Conservation (phyloP, 495 filamentous ascomycete genomes). For the Penicillium tannophilum region DNA sequence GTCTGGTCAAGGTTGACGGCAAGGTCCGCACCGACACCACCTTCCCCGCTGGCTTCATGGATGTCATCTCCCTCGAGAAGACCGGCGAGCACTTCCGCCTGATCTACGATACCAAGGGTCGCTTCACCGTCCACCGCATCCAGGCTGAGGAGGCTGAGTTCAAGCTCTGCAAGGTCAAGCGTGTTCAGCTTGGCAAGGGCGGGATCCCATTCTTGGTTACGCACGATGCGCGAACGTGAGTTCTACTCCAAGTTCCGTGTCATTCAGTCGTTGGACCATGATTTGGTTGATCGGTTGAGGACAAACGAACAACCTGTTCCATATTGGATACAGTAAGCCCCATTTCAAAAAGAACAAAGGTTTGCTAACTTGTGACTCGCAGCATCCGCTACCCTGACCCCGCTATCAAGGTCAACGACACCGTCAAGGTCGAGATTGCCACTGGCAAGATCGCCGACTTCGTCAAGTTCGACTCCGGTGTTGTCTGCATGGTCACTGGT, state of each 20-base stretch:
- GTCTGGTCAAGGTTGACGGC: constrained; percentile 98
- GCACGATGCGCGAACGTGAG: constrained; percentile 99
- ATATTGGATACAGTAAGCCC: constrained; percentile 41
- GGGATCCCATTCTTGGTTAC: constrained; percentile 99
- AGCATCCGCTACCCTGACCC: constrained; percentile 99
- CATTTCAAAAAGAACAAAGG: constrained; percentile 24
- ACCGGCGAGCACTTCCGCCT: constrained; percentile 99
- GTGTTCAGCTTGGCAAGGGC: constrained; percentile 97
- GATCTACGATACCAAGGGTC: constrained; percentile 99
- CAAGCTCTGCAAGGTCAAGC: constrained; percentile 99
- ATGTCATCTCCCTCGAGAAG: constrained; percentile 99
- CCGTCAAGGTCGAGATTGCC: constrained; percentile 95
- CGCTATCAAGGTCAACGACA: constrained; percentile 98
- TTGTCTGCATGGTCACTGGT: constrained; percentile 96
- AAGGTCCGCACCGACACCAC: constrained; percentile 99
- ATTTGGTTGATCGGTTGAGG: constrained; percentile 76
- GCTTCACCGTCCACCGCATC: constrained; percentile 99
- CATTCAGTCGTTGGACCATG: constrained; percentile 99
- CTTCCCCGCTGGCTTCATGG: constrained; percentile 98
- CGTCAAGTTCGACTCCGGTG: constrained; percentile 96
- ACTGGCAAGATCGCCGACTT: constrained; percentile 96
- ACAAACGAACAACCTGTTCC: constrained; percentile 37
- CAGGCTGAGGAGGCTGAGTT: constrained; percentile 96
- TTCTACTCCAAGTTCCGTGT: constrained; percentile 73
- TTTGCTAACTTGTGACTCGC: constrained; percentile 41